A percentile compares a stretch with the other conserved stretches of the same genome.
These are phyloP conservation scores for Tremella yokohamensis DNA, from an alignment of 768 basidiomycete species.

Conservation along the genomic window DNA sequence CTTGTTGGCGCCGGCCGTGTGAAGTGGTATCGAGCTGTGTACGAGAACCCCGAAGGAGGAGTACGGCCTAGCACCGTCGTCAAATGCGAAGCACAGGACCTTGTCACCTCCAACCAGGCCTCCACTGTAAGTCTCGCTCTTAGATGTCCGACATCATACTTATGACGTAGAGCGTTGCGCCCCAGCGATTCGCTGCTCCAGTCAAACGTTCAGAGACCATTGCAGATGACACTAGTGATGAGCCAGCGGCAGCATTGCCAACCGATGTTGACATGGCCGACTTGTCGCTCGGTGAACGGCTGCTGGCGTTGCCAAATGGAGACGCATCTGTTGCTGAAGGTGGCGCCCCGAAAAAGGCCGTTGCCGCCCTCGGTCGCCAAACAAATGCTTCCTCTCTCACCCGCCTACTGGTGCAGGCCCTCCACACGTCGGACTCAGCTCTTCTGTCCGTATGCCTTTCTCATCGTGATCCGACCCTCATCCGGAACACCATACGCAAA, in stretches of 20 bases:
- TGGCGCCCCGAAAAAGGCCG: conserved; percentile 37
- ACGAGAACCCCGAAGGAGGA: conserved; percentile 32
- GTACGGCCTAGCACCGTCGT: conserved; percentile 26
- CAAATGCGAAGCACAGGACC: conserved; percentile 40
- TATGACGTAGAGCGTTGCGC: conserved; percentile 16
- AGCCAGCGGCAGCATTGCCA: conserved; percentile 36
- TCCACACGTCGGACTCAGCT: conserved; percentile 87
- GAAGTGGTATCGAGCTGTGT: conserved; percentile 37
- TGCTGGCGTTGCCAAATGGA: conserved; percentile 64
- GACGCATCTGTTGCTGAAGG: conserved; percentile 39
- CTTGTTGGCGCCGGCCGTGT: conserved; percentile 45
- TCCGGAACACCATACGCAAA: conserved; percentile 79
- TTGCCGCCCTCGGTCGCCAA: conserved; percentile 29
- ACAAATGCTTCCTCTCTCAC: conserved; percentile 79
- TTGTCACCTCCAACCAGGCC: conserved; percentile 25
- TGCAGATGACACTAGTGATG: conserved; percentile 28
- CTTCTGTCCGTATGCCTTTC: conserved; percentile 66
- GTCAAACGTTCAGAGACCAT: conserved; percentile 22
- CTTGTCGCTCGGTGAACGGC: conserved; percentile 82
- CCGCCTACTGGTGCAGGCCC: conserved; percentile 87
- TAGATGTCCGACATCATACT: background rate
- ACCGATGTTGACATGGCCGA: conserved; percentile 79
- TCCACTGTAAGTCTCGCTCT: background rate
- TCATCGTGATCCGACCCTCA: conserved; percentile 74
- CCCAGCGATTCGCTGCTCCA: conserved; percentile 44